Evolutionary conservation across 2,329 filamentous ascomycete genomes (phyloP), one percentile per base, ranked within the genome.

Genomic region (Monosporascus sp.): DNA sequence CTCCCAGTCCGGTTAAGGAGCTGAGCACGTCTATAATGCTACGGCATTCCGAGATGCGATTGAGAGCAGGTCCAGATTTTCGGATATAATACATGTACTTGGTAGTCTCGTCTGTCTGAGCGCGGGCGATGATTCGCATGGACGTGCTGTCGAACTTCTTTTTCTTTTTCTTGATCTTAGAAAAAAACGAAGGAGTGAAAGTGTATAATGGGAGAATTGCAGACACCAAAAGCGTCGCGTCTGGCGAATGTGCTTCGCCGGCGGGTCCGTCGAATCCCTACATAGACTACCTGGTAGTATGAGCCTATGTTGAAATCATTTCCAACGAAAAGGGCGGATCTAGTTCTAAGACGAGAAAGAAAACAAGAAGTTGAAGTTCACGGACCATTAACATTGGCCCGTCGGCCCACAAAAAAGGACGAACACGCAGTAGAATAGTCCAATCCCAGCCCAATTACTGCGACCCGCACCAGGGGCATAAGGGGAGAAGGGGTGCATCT

Each of bases 1-100:
- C 31, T 70, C 77, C 78, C 78, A 82, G 80, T 82, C 80, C 80
- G 72, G 74, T 75, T 71, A 79, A 73, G 80, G 79, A 81, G 75
- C 78, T 81, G 79, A 81, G 78, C 70, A 68, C 72, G 73, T 72
- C 70, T 71, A 73, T 70, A 67, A 67, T 70, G 72, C 76, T 82
- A 82, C 79, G 78, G 76, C 80, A 83, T 83, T 77, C 76, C 79
- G 77, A 64, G 59, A 59, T 53, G 50, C 52, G 54, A 44, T 38
- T 18, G 20, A 25, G 24, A 9, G 31, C 8, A 50, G 27, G 31
- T n/a, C 35, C 15, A 22, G 17, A 17, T 41, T 17, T 17, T 39
- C 17, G 18, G 9, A 45, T 20, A 50, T 20, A 14, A 37, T 25
- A 44, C 20, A 15, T 22, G 17, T 24, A 24, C 31, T 31, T 11